Evolutionary conservation across 2,329 filamentous ascomycete genomes (phyloP).

Genomic region (Claviceps cyperi): DNA sequence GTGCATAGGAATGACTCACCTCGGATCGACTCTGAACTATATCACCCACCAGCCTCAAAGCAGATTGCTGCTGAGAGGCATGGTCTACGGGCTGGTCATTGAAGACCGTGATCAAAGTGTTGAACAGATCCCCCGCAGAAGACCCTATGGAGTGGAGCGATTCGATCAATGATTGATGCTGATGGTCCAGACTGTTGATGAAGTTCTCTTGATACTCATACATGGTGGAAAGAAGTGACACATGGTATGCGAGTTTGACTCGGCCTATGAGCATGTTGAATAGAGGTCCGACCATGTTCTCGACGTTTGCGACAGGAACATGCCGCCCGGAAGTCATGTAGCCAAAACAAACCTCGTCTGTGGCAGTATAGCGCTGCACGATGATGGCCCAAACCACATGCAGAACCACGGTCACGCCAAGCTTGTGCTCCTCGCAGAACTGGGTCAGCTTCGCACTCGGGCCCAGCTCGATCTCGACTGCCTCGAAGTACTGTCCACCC

Average conservation of each 20-base stretch:
- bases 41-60: neutral
- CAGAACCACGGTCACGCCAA: slow-evolving; percentile 34
- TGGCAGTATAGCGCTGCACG: slow-evolving; percentile 30
- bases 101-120: slow-evolving; percentile 17
- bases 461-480: neutral
- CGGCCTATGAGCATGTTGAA: slow-evolving; percentile 36
- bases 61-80: neutral
- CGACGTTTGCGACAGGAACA: slow-evolving; percentile 30
- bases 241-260: slow-evolving; percentile 18
- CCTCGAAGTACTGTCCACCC: neutral
- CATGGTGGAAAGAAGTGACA: neutral
- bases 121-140: slow-evolving; percentile 13
- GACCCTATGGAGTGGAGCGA: slow-evolving; percentile 22
- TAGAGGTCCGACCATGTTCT: slow-evolving; percentile 34
- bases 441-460: neutral
- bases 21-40: neutral
- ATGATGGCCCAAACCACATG: slow-evolving; percentile 38
- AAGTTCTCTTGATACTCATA: slow-evolving; percentile 27
- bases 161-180: slow-evolving; percentile 33
- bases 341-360: slow-evolving; percentile 36
- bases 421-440: slow-evolving; percentile 24
- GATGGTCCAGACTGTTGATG: slow-evolving; percentile 30
- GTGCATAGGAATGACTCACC: neutral
- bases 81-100: slow-evolving; percentile 6
- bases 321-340: slow-evolving; percentile 39